Conservation (phyloP, 202 grass and related monocot species). For the Eragrostis tef region DNA sequence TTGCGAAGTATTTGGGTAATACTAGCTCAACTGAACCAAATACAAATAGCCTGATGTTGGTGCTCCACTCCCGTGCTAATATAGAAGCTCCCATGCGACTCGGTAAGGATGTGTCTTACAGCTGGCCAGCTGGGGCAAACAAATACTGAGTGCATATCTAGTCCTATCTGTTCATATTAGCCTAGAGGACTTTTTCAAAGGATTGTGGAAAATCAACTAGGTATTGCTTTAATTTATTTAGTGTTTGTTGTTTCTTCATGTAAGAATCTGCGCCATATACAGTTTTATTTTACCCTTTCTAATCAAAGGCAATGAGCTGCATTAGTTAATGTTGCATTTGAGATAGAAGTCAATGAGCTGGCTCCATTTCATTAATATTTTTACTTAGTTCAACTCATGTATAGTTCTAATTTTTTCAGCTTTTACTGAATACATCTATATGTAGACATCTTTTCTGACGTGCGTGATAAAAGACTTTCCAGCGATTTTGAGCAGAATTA, state of each 20-base stretch:
- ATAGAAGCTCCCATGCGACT: slow-evolving; percentile 19
- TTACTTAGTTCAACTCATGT: slow-evolving; percentile 34
- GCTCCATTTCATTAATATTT: neutral
- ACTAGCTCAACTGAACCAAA: neutral
- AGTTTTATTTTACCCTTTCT: neutral
- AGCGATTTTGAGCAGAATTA: slow-evolving; percentile 19
- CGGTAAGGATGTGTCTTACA: neutral
- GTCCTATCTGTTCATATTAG: slow-evolving; percentile 20
- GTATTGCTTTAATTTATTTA: slow-evolving; percentile 18
- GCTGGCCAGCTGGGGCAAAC: neutral
- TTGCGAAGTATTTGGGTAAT: neutral
- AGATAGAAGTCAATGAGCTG: slow-evolving; percentile 16
- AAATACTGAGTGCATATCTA: neutral
- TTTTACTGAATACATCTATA: neutral
- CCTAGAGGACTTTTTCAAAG: neutral
- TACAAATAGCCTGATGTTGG: slow-evolving; percentile 25
- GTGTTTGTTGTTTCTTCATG: neutral
- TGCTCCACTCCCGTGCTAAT: neutral
- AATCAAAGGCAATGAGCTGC: neutral
- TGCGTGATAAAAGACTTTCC: neutral
- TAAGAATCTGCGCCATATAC: neutral
- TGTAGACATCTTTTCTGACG: neutral
- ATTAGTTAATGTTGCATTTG: slow-evolving; percentile 18
- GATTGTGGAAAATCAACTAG: neutral
- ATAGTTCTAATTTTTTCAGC: slow-evolving; percentile 18